Conservation (phyloP, 768 basidiomycete genomes). For the Leucocoprinus leucothites region DNA sequence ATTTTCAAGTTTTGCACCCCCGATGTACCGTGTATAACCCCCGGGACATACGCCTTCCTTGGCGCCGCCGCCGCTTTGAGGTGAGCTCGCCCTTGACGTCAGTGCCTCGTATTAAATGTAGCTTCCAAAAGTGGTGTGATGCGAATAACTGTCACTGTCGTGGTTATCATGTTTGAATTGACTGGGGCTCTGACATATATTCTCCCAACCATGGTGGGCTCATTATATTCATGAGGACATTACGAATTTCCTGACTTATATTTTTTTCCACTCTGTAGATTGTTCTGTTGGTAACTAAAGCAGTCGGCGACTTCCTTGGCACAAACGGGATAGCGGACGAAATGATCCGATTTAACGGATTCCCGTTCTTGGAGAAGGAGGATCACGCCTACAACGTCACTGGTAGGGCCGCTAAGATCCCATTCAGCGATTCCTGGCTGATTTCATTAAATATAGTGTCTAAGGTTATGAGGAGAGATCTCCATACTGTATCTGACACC, state of each 20-base stretch:
- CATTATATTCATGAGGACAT: not conserved
- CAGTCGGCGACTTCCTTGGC: slow-evolving; percentile 92
- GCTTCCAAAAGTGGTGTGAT: slow-evolving; percentile 75
- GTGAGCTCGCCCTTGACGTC: slow-evolving; percentile 32
- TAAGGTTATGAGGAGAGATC: slow-evolving; percentile 83
- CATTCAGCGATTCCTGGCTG: slow-evolving; percentile 4
- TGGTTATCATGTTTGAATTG: slow-evolving; percentile 99
- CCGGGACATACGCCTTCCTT: slow-evolving; percentile 96
- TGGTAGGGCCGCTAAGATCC: slow-evolving; percentile 46
- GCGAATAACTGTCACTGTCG: slow-evolving; percentile 95
- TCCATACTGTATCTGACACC: slow-evolving; percentile 67
- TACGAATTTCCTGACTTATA: not conserved
- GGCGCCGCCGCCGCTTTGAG: slow-evolving; percentile 95
- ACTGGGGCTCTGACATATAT: slow-evolving; percentile 98
- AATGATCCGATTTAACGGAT: slow-evolving; percentile 96
- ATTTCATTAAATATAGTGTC: slow-evolving; percentile 52
- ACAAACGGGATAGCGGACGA: slow-evolving; percentile 95
- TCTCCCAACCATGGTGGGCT: slow-evolving; percentile 89
- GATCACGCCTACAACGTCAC: slow-evolving; percentile 90
- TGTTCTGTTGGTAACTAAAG: slow-evolving; percentile 93
- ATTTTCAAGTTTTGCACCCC: slow-evolving; percentile 90
- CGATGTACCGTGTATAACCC: slow-evolving; percentile 94
- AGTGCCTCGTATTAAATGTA: not conserved
- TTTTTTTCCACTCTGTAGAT: slow-evolving; percentile 57
- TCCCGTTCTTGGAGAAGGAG: slow-evolving; percentile 94